phyloP scores from a whole-genome alignment of 1,139 yeast species.

The Hansenula lynferdii region DNA sequence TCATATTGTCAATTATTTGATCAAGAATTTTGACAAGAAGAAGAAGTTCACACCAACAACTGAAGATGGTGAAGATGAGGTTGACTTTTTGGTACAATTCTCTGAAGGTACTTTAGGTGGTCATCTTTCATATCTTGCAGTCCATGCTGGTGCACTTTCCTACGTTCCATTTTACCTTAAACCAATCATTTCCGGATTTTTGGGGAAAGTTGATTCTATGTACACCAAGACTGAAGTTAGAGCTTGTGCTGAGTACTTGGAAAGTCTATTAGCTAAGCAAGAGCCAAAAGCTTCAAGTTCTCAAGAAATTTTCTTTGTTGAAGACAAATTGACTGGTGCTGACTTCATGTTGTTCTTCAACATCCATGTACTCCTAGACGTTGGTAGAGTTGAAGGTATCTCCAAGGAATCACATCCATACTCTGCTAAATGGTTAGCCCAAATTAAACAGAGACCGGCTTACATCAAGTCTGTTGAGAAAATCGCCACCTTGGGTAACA shows the following conservation, averaged over 20 bases:
- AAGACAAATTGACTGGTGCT: conserved; percentile 52
- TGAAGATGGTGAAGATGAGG: conserved; percentile 22
- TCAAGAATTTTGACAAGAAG: conserved; percentile 37
- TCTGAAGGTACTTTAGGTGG: conserved; percentile 57
- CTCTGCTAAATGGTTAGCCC: conserved; percentile 16
- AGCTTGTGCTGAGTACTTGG: conserved; percentile 35
- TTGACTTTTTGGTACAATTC: conserved; percentile 49
- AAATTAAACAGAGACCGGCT: conserved; percentile 13
- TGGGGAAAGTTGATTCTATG: conserved; percentile 35
- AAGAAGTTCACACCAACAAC: conserved; percentile 33
- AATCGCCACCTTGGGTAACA: not conserved
- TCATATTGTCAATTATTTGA: conserved; percentile 37
- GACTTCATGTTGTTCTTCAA: conserved; percentile 47
- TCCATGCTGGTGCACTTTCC: conserved; percentile 32
- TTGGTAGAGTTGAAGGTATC: conserved; percentile 7
- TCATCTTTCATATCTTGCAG: conserved; percentile 37
- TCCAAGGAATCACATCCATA: conserved; percentile 15
- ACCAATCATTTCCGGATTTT: conserved; percentile 34
- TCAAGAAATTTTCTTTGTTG: conserved; percentile 41
- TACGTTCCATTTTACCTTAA: conserved; percentile 43
- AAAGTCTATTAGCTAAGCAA: conserved; percentile 30
- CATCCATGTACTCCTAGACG: conserved; percentile 9
- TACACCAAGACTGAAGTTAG: conserved; percentile 37
- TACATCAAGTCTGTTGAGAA: conserved; percentile 9
- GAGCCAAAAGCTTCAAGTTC: conserved; percentile 12